A percentile compares a stretch with the other conserved stretches of the same genome.
Conservation (phyloP, 2,329 filamentous ascomycete genomes). For the Aspergillus sp. region DNA sequence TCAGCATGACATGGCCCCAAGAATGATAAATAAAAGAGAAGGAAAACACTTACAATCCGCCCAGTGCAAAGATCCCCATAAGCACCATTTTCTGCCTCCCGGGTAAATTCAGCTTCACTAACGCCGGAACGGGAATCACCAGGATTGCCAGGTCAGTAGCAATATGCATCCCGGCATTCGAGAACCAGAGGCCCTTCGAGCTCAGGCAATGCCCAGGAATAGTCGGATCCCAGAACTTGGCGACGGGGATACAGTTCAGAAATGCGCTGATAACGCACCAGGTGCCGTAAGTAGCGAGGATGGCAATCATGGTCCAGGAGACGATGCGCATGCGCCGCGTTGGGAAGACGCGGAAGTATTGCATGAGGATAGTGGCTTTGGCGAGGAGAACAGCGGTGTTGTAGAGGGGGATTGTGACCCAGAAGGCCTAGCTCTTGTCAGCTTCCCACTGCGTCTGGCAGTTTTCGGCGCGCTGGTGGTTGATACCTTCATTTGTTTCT, state of each 20-base stretch:
- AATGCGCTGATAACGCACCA: conserved; percentile 31
- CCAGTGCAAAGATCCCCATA: conserved; percentile 35
- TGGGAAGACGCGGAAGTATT: conserved; percentile 42
- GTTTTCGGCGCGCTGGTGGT: too few species aligned
- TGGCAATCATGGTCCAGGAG: conserved; percentile 31
- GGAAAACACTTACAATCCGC: conserved; percentile 26
- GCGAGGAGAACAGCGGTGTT: conserved; percentile 32
- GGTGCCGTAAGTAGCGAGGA: conserved; percentile 27
- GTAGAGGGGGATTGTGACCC: conserved; percentile 33
- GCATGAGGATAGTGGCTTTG: conserved; percentile 42
- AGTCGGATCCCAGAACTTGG: conserved; percentile 26
- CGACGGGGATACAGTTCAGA: conserved; percentile 29
- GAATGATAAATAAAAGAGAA: background rate
- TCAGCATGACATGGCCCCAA: background rate
- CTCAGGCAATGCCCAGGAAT: conserved; percentile 29
- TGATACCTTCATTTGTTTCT: conserved; percentile 26
- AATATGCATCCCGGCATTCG: conserved; percentile 39
- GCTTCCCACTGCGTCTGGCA: background rate
- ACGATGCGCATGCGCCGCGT: conserved; percentile 25
- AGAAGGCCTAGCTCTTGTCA: conserved; percentile 23
- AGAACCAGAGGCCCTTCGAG: conserved; percentile 36
- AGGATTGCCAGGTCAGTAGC: conserved; percentile 38
- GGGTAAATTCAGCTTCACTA: conserved; percentile 34
- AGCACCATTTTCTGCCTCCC: conserved; percentile 35
- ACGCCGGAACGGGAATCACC: conserved; percentile 38